Evolutionary conservation across 768 basidiomycete genomes (phyloP).

Genomic region (Mycena alexandri): DNA sequence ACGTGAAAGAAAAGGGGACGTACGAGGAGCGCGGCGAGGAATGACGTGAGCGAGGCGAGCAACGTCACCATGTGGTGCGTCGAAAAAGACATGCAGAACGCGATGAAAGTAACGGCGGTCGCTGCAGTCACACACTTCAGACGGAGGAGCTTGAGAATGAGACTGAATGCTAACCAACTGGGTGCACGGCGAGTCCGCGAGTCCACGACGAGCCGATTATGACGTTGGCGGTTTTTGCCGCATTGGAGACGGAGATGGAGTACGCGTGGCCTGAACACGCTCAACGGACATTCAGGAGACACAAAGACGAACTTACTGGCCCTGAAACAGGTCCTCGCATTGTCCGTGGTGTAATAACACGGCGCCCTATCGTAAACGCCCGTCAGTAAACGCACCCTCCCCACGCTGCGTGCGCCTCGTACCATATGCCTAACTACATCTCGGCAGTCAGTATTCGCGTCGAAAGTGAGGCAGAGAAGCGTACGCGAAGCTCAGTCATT

Average conservation of each 20-base stretch:
- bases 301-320: constrained; percentile 52
- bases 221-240: constrained; percentile 51
- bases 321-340: constrained; percentile 60
- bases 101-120: constrained; percentile 71
- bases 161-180: constrained; percentile 67
- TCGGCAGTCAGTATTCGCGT: constrained; percentile 19
- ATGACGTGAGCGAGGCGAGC: constrained; percentile 73
- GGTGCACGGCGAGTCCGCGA: constrained; percentile 79
- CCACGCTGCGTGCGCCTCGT: constrained; percentile 38
- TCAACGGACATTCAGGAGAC: neutral
- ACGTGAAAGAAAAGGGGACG: neutral
- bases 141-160: neutral
- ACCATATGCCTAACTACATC: constrained; percentile 82
- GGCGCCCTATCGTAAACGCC: constrained; percentile 62
- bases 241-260: constrained; percentile 55
- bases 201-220: constrained; percentile 74
- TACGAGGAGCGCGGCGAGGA: constrained; percentile 72
- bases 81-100: constrained; percentile 72
- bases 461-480: constrained; percentile 42
- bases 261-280: constrained; percentile 66
- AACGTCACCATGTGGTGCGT: constrained; percentile 69
- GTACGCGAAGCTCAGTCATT: constrained; percentile 66
- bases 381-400: constrained; percentile 10
- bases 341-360: constrained; percentile 64
- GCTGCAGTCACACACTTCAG: constrained; percentile 45